These are phyloP conservation scores for Penicillium sp. DNA, from an alignment of 2,329 filamentous ascomycete genomes.

Conservation along the genomic window DNA sequence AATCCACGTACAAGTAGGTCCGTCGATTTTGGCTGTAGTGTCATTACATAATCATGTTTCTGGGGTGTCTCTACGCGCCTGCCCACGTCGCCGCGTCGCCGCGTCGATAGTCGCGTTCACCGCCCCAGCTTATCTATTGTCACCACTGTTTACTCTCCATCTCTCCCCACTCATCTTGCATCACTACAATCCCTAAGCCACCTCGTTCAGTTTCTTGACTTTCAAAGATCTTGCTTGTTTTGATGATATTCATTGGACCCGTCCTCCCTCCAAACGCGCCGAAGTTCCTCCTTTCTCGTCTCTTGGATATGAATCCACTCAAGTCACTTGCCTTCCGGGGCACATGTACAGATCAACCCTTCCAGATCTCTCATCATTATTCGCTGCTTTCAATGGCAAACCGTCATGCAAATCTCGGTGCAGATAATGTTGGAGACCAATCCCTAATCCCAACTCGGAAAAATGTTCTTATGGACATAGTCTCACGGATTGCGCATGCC, in stretches of 20 bases:
- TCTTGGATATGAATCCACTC: constrained; percentile 27
- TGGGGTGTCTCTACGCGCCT: not conserved
- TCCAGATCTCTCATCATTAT: constrained; percentile 75
- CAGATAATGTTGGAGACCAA: constrained; percentile 82
- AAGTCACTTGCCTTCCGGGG: constrained; percentile 41
- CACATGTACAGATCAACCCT: constrained; percentile 68
- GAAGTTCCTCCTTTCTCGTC: constrained; percentile 8
- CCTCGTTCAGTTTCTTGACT: constrained; percentile 1
- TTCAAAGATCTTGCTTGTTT: constrained; percentile 5
- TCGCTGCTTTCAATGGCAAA: constrained; percentile 49
- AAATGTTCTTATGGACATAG: constrained; percentile 47
- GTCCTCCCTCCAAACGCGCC: constrained; percentile 16
- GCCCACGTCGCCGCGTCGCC: not conserved
- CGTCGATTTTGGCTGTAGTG: no score
- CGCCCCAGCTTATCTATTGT: not conserved
- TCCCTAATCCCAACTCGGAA: constrained; percentile 87
- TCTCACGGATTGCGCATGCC: constrained; percentile 72
- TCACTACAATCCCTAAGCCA: constrained; percentile 1
- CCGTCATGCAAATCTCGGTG: constrained; percentile 43
- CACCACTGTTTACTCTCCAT: constrained; percentile 1
- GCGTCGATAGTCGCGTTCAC: not conserved
- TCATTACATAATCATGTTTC: no score
- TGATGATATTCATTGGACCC: constrained; percentile 16
- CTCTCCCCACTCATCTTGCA: constrained; percentile 11
- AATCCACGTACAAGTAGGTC: no score